A percentile compares a stretch with the other conserved stretches of the same genome.
Conservation (phyloP, 495 filamentous ascomycete genomes). For the Annulohypoxylon stygium region DNA sequence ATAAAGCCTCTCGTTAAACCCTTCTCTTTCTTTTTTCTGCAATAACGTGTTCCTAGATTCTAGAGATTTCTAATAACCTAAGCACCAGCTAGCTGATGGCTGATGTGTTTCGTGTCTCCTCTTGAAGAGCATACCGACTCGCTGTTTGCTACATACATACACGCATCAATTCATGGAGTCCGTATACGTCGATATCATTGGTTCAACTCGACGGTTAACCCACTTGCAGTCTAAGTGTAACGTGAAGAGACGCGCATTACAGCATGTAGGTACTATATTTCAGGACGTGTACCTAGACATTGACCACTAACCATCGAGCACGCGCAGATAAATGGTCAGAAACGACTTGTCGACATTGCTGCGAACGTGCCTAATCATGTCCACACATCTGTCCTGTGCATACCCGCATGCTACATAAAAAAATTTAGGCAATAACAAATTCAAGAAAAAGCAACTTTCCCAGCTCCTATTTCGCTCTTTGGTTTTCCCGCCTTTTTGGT, state of each 20-base stretch:
- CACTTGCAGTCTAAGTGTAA: constrained; percentile 32
- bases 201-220: constrained; percentile 3
- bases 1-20: neutral
- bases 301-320: neutral
- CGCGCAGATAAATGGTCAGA: neutral
- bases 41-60: neutral
- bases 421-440: constrained; percentile 12
- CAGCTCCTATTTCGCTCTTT: constrained; percentile 5
- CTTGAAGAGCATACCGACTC: neutral
- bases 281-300: constrained; percentile 13
- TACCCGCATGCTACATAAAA: constrained; percentile 34
- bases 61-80: neutral
- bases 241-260: constrained; percentile 20
- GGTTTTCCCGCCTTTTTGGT: neutral
- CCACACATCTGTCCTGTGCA: constrained; percentile 36
- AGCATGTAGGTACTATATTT: constrained; percentile 5
- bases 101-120: constrained; percentile 21
- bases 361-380: constrained; percentile 35
- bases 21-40: neutral
- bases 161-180: constrained; percentile 2
- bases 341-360: constrained; percentile 27
- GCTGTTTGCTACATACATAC: constrained; percentile 17
- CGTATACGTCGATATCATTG: constrained; percentile 24
- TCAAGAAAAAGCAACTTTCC: constrained; percentile 21
- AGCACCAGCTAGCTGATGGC: neutral